Evolutionary conservation across 2,329 filamentous ascomycete genomes (phyloP), one percentile per base, ranked within the genome.

Genomic region (Acrocalymma vagum): DNA sequence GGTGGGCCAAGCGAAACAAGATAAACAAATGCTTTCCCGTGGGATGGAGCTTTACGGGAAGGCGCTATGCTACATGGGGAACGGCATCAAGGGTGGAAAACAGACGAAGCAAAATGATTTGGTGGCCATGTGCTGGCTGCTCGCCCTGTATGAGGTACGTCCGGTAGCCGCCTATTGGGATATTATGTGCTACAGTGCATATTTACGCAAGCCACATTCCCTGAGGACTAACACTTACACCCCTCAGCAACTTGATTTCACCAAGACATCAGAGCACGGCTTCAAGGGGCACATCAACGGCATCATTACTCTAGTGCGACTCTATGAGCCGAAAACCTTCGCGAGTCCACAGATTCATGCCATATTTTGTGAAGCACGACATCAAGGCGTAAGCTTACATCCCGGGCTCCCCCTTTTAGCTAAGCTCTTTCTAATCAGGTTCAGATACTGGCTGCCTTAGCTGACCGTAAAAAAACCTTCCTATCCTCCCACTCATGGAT

Each of bases 61-160:
- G 25, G 26, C 42, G 14, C 21, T 55, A 3, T 14, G 13, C 3
- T 20, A 25, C 8, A 24, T 55, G 5, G 34, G 33, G 3, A 25
- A 26, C 14, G 29, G 29, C 14, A 11, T 46, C 14, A 36, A 24
- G 17, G 16, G 8, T n/a, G 27, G 25, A 9, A 18, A 22, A 21
- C 24, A 16, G 3, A 29, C 21, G 18, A 29, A 36, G 13, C 23
- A 18, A 3, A 31, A 29, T 13, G 39, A 45, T 8, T 17, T 47
- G 17, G 6, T 48, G 28, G 44, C 38, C 14, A 28, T 39, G 23
- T 48, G 45, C 31, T 18, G 42, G 18, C 11, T 54, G 9, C 34
- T 54, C 21, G 48, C 42, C 9, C 30, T 47, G 9, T 47, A 49
- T 23, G 51, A 55, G 34, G 51, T 54, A 45, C n/a, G 38, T 35